Evolutionary conservation across 768 basidiomycete species (phyloP), one percentile per base, ranked within the genome.

Genomic region (Gymnopilus junonius): DNA sequence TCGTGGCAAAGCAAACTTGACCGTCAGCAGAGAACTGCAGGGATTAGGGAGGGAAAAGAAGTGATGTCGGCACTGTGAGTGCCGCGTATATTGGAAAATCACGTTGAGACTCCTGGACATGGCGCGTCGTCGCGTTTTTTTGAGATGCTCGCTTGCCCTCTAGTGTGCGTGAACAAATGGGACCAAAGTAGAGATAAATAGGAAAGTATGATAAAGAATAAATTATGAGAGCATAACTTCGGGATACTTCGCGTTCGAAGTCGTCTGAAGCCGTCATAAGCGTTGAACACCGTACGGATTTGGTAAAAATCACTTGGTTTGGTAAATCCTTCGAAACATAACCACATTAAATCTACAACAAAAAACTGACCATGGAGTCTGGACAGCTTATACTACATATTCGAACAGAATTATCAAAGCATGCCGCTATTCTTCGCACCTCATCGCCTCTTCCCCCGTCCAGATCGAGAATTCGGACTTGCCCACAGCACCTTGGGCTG

Each of bases 21-120:
- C 92, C 92, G 55, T 93, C 91, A 15, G 81, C 82, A 14, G 90
- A 87, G 87, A 90, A 92, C 71, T 92, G 91, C 8, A 94, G 72
- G 68, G 83, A 83, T 11, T 79, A 72, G 68, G 1, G 89, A 89
- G 1, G 91, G 88, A 57, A 82, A 77, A 4, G 87, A 79, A 11
- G 86, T 82, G 51, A 85, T 7, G 87, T 85, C 20, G 90, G 83
- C 29, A 92, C 76, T 65, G 71, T 83, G 14, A 91, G 73, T 15
- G 84, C 81, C 1, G 87, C 81, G 67, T 84, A 81, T 46, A 89
- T 73, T 4, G 73, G 67, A 14, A 65, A 63, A 4, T 65, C 64
- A 8, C 55, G 54, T 58, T 59, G 56, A 25, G 23, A 17, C 11
- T 54, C 35, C 58, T 67, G 20, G 37, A 29, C 65, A 65, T 1